Conservation (phyloP, 768 basidiomycete species). For the Kwoniella sp. region DNA sequence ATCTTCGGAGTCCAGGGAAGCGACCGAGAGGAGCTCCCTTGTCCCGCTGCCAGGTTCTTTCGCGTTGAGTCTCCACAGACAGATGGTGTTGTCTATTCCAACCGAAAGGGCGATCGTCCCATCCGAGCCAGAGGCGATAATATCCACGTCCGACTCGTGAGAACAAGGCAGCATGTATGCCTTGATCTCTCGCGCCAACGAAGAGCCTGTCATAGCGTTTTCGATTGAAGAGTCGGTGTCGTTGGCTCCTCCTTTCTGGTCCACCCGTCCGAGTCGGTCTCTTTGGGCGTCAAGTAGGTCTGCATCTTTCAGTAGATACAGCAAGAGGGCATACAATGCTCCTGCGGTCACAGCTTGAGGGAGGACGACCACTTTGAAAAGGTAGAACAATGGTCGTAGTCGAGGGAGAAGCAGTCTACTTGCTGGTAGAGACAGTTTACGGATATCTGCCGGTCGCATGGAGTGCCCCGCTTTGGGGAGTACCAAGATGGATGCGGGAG, state of each 20-base stretch:
- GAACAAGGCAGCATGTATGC: conserved; percentile 78
- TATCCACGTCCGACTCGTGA: conserved; percentile 78
- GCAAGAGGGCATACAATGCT: conserved; percentile 72
- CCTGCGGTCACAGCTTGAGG: conserved; percentile 80
- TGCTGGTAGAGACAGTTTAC: conserved; percentile 38
- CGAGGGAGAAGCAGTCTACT: conserved; percentile 45
- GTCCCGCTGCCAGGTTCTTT: conserved; percentile 22
- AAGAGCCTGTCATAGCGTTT: conserved; percentile 19
- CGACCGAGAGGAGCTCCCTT: conserved; percentile 25
- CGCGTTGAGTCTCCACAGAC: conserved; percentile 66
- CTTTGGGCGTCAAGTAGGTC: conserved; percentile 85
- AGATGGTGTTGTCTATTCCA: conserved; percentile 75
- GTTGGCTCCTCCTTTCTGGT: conserved; percentile 13
- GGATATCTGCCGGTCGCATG: conserved; percentile 46
- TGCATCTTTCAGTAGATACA: conserved; percentile 86
- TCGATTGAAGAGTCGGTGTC: conserved; percentile 7
- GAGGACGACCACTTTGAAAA: conserved; percentile 77
- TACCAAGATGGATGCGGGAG: conserved; percentile 70
- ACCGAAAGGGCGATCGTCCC: conserved; percentile 71
- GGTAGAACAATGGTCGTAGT: conserved; percentile 67
- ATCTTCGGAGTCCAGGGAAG: conserved; percentile 11
- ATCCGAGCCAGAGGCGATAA: conserved; percentile 71
- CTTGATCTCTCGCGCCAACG: conserved; percentile 50
- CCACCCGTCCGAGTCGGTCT: conserved; percentile 53
- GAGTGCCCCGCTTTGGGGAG: conserved; percentile 47